These are phyloP conservation scores for Ascochyta pisi DNA, from an alignment of 2,329 filamentous ascomycete genomes.

Conservation along the genomic window DNA sequence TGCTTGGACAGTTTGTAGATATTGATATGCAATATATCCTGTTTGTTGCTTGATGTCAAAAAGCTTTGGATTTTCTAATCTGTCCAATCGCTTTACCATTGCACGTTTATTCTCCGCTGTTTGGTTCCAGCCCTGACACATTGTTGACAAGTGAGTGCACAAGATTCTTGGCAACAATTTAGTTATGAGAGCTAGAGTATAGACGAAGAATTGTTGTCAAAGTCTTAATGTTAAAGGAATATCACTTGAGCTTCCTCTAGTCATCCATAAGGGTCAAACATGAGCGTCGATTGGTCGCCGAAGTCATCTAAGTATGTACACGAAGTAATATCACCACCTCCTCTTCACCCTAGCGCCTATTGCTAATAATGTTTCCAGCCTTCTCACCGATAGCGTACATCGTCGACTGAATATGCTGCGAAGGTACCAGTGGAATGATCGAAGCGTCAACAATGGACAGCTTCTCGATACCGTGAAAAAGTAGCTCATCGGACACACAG, in stretches of 20 bases:
- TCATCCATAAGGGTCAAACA: too few species aligned
- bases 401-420: conserved; percentile 42
- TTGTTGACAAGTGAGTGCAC: too few species aligned
- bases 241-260: too few species aligned
- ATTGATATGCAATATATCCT: neutral
- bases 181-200: too few species aligned
- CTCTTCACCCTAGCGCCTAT: conserved; percentile 15
- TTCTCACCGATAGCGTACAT: conserved; percentile 47
- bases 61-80: neutral
- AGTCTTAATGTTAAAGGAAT: too few species aligned
- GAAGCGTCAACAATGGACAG: conserved; percentile 42
- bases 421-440: conserved; percentile 42
- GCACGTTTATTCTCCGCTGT: neutral
- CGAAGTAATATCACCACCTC: neutral
- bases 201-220: too few species aligned
- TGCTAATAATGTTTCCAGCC: conserved; percentile 42
- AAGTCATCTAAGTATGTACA: neutral
- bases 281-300: neutral
- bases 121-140: too few species aligned
- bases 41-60: neutral
- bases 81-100: neutral
- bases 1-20: neutral
- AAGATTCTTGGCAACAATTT: too few species aligned
- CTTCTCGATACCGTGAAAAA: conserved; percentile 39
- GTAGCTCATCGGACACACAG: conserved; percentile 35